A percentile compares a stretch with the other conserved stretches of the same genome.
Evolutionary conservation across 306 rosid genomes (phyloP).

Genomic region (Carpinus viminea): DNA sequence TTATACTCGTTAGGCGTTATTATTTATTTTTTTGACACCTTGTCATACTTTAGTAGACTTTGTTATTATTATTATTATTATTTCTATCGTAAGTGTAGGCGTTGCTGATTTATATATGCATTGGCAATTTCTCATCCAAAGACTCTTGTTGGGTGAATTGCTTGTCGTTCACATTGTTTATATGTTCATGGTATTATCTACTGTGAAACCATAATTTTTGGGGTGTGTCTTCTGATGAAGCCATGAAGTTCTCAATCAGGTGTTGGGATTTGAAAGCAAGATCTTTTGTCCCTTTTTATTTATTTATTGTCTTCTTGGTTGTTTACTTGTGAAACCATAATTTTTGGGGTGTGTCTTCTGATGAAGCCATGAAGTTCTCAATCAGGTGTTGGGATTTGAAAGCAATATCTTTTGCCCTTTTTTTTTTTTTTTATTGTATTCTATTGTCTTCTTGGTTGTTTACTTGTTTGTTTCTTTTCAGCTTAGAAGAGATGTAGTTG

Average conservation of each 20-base stretch:
- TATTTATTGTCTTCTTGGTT: background rate
- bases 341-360: background rate
- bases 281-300: slow-evolving; percentile 7
- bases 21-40: background rate
- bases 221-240: background rate
- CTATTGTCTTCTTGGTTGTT: background rate
- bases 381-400: background rate
- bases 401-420: slow-evolving; percentile 1
- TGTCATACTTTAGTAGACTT: background rate
- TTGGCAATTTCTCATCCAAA: slow-evolving; percentile 1
- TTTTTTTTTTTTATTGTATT: too few species aligned
- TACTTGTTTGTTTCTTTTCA: background rate
- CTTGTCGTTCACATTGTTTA: background rate
- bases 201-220: background rate
- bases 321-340: background rate
- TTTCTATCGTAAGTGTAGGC: background rate
- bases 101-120: background rate
- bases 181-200: background rate
- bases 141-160: background rate
- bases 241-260: slow-evolving; percentile 5
- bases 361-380: slow-evolving; percentile 5
- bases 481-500: background rate
- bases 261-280: background rate
- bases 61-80: background rate
- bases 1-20: background rate